Conservation (phyloP, 805 yeast species). For the Wickerhamomyces alni region DNA sequence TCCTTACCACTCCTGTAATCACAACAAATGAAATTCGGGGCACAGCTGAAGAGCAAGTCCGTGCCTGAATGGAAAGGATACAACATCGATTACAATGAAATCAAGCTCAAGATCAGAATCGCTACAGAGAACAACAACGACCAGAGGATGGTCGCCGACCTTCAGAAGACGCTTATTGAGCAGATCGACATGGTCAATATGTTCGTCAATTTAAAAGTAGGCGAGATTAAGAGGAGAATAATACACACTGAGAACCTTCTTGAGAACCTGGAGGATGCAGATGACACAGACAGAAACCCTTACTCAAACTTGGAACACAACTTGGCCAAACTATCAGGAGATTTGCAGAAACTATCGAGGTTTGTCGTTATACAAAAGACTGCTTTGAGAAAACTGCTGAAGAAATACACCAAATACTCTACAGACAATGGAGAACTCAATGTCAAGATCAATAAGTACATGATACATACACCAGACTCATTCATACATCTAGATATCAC, state of each 20-base stretch:
- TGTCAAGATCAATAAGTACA: constrained; percentile 24
- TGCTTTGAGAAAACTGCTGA: constrained; percentile 65
- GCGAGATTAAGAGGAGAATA: constrained; percentile 56
- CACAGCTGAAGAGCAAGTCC: constrained; percentile 64
- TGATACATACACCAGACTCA: constrained; percentile 42
- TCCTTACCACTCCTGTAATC: too few species aligned
- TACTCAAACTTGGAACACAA: constrained; percentile 25
- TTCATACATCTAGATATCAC: constrained; percentile 58
- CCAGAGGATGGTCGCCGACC: constrained; percentile 19
- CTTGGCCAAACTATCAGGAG: constrained; percentile 38
- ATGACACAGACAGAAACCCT: background rate
- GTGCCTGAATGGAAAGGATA: constrained; percentile 85
- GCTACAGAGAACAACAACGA: constrained; percentile 30
- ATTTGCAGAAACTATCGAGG: constrained; percentile 60
- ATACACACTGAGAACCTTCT: constrained; percentile 32
- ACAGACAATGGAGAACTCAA: constrained; percentile 23
- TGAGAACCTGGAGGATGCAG: constrained; percentile 12
- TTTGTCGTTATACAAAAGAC: constrained; percentile 70
- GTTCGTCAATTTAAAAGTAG: constrained; percentile 61
- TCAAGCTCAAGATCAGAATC: constrained; percentile 58
- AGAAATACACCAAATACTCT: constrained; percentile 54
- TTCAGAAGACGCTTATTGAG: constrained; percentile 41
- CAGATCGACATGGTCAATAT: constrained; percentile 55
- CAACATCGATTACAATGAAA: constrained; percentile 76
- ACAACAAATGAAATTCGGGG: constrained; percentile 74